phyloP scores from a whole-genome alignment of 805 yeast species.

The Sugiyamaella qingdaonensis region DNA sequence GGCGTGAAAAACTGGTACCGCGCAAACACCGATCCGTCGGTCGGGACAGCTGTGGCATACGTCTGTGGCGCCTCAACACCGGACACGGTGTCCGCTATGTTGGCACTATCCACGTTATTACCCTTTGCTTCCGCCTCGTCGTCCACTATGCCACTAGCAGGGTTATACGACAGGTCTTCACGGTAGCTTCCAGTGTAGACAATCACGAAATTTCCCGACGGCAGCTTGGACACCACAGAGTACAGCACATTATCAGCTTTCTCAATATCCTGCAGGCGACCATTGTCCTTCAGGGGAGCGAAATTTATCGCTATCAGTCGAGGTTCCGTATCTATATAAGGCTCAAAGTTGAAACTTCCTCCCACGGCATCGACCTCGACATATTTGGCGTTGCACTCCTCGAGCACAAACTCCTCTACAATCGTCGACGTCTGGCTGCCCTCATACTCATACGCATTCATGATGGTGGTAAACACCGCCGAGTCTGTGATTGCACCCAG shows the following conservation, averaged over 20 bases:
- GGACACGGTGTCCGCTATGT: not conserved
- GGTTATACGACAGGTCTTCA: conserved; percentile 1
- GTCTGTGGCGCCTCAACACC: not conserved
- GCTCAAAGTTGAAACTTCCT: conserved; percentile 40
- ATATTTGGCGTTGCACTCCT: conserved; percentile 50
- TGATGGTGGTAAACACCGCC: not conserved
- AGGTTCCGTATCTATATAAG: conserved; percentile 57
- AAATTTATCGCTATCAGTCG: conserved; percentile 60
- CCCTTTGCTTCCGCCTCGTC: conserved; percentile 8
- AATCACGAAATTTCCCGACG: conserved; percentile 34
- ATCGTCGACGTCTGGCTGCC: not conserved
- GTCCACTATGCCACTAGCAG: conserved; percentile 7
- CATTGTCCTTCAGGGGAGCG: conserved; percentile 37
- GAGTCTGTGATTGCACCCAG: not conserved
- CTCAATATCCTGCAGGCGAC: conserved; percentile 2
- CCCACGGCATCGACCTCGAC: conserved; percentile 39
- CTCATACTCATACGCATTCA: conserved; percentile 2
- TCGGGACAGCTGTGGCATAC: conserved; percentile 8
- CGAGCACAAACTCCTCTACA: conserved; percentile 33
- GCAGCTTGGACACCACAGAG: conserved; percentile 29
- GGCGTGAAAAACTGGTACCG: conserved; percentile 70
- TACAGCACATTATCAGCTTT: conserved; percentile 28
- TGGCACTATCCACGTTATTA: not conserved
- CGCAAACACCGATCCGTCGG: conserved; percentile 44
- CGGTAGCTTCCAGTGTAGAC: conserved; percentile 23